These are phyloP conservation scores for Eremothecium gossypii DNA, from an alignment of 1,139 yeast genomes.

Conservation along the genomic window DNA sequence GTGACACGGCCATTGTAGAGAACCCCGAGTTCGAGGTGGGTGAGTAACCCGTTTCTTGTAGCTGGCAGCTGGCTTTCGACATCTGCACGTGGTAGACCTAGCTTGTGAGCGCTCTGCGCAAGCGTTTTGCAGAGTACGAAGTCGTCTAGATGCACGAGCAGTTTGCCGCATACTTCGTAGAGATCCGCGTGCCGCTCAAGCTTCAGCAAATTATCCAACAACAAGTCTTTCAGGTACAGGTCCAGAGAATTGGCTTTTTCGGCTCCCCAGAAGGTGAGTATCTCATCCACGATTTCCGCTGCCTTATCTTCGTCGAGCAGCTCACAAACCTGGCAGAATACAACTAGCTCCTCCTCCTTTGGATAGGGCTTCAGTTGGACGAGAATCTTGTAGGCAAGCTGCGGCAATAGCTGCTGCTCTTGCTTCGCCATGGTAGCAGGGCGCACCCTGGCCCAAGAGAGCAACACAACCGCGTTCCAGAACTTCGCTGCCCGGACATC, in stretches of 20 bases:
- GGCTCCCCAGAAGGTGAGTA: slow-evolving; percentile 15
- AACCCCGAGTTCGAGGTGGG: slow-evolving; percentile 16
- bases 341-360: slow-evolving; percentile 25
- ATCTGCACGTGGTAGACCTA: slow-evolving; percentile 14
- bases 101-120: slow-evolving; percentile 15
- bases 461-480: slow-evolving; percentile 26
- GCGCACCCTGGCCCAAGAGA: slow-evolving; percentile 20
- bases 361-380: slow-evolving; percentile 19
- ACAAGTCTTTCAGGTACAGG: slow-evolving; percentile 25
- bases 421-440: slow-evolving; percentile 12
- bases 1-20: slow-evolving; percentile 11
- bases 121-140: slow-evolving; percentile 19
- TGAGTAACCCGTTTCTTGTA: slow-evolving; percentile 25
- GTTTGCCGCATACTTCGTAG: slow-evolving; percentile 13
- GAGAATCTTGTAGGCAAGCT: slow-evolving; percentile 19
- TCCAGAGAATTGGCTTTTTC: slow-evolving; percentile 16
- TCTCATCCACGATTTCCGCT: slow-evolving; percentile 17
- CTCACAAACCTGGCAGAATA: slow-evolving; percentile 24
- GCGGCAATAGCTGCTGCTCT: slow-evolving; percentile 19
- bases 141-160: slow-evolving; percentile 24
- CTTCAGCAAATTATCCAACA: slow-evolving; percentile 17
- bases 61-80: slow-evolving; percentile 17
- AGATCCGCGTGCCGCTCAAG: slow-evolving; percentile 11
- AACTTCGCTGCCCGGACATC: slow-evolving; percentile 15
- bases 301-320: slow-evolving; percentile 19